These are phyloP conservation scores for Chamaecrista fasciculata DNA, from an alignment of 306 rosid genomes.

Conservation along the genomic window DNA sequence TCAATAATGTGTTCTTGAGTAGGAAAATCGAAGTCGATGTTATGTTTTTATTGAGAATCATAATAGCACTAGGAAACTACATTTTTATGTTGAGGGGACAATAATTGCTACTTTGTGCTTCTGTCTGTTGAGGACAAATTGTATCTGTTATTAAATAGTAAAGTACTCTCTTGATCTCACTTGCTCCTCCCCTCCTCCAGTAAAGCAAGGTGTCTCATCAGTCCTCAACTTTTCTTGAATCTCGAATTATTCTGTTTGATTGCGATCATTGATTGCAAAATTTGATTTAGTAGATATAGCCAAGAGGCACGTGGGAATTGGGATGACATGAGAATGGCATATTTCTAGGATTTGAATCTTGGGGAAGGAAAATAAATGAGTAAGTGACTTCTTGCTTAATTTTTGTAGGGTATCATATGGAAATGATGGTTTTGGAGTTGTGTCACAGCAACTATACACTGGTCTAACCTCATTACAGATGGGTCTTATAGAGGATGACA, in stretches of 20 bases:
- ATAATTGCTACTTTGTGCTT: not conserved
- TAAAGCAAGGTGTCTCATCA: not conserved
- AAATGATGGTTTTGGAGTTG: constrained; percentile 49
- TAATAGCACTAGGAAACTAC: not conserved
- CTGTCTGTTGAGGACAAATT: not conserved
- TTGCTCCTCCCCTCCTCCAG: not conserved
- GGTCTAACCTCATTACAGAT: constrained; percentile 62
- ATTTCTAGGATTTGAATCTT: not conserved
- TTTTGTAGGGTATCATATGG: constrained; percentile 50
- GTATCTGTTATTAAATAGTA: not conserved
- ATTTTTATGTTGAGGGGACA: too few relatives aligned
- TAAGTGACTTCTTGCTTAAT: not conserved
- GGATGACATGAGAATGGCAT: not conserved
- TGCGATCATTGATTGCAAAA: not conserved
- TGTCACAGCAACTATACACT: constrained; percentile 55
- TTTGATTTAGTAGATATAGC: not conserved
- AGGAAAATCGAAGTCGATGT: not conserved
- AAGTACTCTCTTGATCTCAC: not conserved
- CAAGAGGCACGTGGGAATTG: not conserved
- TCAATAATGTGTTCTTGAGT: not conserved
- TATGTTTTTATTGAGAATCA: not conserved
- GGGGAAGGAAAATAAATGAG: not conserved
- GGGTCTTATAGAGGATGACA: constrained; percentile 60
- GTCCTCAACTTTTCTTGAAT: not conserved
- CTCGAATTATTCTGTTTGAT: not conserved